phyloP scores from a whole-genome alignment of 75 land plant genomes.

The Sequoia sempervirens region DNA sequence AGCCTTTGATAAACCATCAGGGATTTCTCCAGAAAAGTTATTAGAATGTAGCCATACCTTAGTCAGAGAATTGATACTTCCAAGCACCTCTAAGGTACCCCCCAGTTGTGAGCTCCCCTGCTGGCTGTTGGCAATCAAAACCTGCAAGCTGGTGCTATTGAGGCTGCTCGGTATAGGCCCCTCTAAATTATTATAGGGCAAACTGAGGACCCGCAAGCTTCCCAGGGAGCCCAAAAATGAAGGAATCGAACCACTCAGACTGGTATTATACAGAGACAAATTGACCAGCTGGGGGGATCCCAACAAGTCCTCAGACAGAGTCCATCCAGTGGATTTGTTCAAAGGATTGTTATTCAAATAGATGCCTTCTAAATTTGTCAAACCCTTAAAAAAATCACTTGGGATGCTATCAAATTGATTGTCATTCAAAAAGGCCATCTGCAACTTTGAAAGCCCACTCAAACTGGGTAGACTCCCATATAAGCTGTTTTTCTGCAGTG shows the following conservation, averaged over 20 bases:
- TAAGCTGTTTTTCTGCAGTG: slow-evolving; percentile 49
- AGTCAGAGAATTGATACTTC: slow-evolving; percentile 33
- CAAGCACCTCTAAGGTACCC: slow-evolving; percentile 61
- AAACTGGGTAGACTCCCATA: slow-evolving; percentile 58
- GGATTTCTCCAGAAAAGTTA: slow-evolving; percentile 62
- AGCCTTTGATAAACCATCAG: slow-evolving; percentile 47
- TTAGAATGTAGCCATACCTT: slow-evolving; percentile 74
- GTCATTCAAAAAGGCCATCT: slow-evolving; percentile 40
- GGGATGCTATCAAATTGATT: slow-evolving; percentile 64
- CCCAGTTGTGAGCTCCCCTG: slow-evolving; percentile 15
- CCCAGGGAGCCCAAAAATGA: slow-evolving; percentile 25
- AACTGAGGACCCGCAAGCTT: slow-evolving; percentile 25
- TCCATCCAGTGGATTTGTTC: slow-evolving; percentile 32
- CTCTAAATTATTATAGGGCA: slow-evolving; percentile 65
- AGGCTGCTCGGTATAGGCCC: slow-evolving; percentile 61
- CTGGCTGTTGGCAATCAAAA: slow-evolving; percentile 68
- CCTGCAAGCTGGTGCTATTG: slow-evolving; percentile 36
- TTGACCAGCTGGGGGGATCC: slow-evolving; percentile 18
- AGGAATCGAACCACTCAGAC: slow-evolving; percentile 41
- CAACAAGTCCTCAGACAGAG: slow-evolving; percentile 29
- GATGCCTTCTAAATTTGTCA: slow-evolving; percentile 31
- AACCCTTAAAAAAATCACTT: slow-evolving; percentile 46
- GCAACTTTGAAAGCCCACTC: slow-evolving; percentile 35
- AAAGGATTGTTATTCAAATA: slow-evolving; percentile 38
- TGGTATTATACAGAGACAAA: slow-evolving; percentile 25